A percentile compares a stretch with the other conserved stretches of the same genome.
phyloP scores from a whole-genome alignment of 495 filamentous ascomycete species.

The Penicillium samsonianum region DNA sequence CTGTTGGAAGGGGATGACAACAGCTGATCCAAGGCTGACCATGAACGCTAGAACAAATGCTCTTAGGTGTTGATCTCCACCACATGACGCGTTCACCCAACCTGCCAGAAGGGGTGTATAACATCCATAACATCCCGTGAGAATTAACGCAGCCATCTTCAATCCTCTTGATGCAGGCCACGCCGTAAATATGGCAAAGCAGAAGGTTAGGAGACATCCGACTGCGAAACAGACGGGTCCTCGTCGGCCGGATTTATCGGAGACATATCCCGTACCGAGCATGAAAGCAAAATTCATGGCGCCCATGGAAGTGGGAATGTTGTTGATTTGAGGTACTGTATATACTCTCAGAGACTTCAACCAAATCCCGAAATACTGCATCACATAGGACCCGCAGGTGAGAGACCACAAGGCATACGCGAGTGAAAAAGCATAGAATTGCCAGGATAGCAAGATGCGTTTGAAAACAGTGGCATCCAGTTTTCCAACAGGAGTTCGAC shows the following conservation, averaged over 20 bases:
- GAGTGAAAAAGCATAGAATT: conserved; percentile 37
- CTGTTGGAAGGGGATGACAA: conserved; percentile 22
- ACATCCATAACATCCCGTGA: conserved; percentile 17
- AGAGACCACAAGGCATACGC: conserved; percentile 20
- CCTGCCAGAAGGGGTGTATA: conserved; percentile 18
- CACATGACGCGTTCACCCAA: conserved; percentile 23
- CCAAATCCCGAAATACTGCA: conserved; percentile 14
- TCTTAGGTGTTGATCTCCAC: conserved; percentile 21
- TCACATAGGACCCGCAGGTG: conserved; percentile 18
- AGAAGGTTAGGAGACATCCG: conserved; percentile 14
- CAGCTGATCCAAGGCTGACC: conserved; percentile 20
- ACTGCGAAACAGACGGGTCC: conserved; percentile 16
- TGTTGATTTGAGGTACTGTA: conserved; percentile 13
- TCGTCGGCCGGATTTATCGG: conserved; percentile 8
- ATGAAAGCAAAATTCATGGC: conserved; percentile 13
- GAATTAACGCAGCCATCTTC: conserved; percentile 20
- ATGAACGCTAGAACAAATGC: conserved; percentile 25
- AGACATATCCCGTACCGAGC: conserved; percentile 9
- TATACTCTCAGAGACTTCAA: conserved; percentile 5
- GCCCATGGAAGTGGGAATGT: conserved; percentile 12
- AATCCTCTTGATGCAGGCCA: conserved; percentile 13
- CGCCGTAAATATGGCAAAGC: conserved; percentile 18
- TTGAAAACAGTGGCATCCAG: conserved; percentile 30
- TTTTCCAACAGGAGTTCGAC: conserved; percentile 10
- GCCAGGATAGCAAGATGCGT: conserved; percentile 35